Conservation (phyloP, 495 filamentous ascomycete species). For the Thermochaetoides thermophila region DNA sequence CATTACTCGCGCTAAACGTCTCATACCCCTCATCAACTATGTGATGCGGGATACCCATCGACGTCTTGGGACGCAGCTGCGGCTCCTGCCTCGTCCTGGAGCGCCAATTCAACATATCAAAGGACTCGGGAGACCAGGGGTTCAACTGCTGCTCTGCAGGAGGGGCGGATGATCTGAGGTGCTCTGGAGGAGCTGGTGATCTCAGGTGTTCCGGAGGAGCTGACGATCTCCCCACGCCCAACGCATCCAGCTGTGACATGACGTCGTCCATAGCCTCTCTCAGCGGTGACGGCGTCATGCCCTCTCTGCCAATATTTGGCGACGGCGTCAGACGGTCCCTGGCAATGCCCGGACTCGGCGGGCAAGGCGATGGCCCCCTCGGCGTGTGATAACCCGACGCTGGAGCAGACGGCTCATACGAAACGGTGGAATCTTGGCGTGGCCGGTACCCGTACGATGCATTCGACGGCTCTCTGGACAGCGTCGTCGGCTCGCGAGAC, state of each 20-base stretch:
- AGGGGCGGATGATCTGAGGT: no score
- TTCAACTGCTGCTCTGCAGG: constrained; percentile 47
- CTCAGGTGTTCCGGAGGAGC: no score
- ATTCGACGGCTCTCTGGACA: constrained; percentile 12
- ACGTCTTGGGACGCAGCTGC: constrained; percentile 48
- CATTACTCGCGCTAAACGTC: constrained; percentile 34
- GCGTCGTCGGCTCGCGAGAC: constrained; percentile 9
- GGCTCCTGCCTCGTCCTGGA: constrained; percentile 22
- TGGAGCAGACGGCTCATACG: constrained; percentile 22
- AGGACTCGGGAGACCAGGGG: constrained; percentile 87
- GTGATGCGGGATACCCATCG: constrained; percentile 48
- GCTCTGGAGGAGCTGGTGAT: no score
- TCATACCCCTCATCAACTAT: constrained; percentile 40
- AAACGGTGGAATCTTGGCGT: constrained; percentile 13
- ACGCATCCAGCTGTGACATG: constrained; percentile 86
- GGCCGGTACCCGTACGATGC: constrained; percentile 10
- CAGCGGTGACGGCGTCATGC: constrained; percentile 79
- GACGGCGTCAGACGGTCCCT: constrained; percentile 66
- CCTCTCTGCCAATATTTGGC: constrained; percentile 44
- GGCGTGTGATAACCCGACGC: constrained; percentile 35
- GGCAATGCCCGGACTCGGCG: constrained; percentile 45
- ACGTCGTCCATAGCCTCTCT: constrained; percentile 96
- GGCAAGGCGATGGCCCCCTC: constrained; percentile 35
- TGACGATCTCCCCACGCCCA: constrained; percentile 47
- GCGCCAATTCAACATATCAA: constrained; percentile 43